Conservation (phyloP, 106 monocot genomes). For the Allium cepa region DNA sequence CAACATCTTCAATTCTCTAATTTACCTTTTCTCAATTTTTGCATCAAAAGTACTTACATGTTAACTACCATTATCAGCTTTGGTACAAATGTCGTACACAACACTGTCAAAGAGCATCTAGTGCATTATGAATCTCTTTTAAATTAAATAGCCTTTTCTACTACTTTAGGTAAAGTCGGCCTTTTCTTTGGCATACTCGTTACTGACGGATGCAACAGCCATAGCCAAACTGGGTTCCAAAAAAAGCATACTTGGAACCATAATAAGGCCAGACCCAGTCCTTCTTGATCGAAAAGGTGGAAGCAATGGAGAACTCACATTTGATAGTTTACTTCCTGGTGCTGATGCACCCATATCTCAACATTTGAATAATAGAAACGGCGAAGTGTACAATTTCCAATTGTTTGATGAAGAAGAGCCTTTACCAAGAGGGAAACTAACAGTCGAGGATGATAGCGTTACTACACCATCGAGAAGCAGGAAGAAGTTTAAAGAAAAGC, state of each 20-base stretch:
- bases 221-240: slow-evolving; percentile 36
- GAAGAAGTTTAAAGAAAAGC: slow-evolving; percentile 17
- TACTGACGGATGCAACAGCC: slow-evolving; percentile 48
- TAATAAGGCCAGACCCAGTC: slow-evolving; percentile 72
- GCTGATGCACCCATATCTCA: slow-evolving; percentile 35
- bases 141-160: background rate
- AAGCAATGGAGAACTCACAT: slow-evolving; percentile 32
- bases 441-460: slow-evolving; percentile 1
- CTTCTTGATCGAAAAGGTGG: slow-evolving; percentile 74
- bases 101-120: too few relatives aligned
- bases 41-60: background rate
- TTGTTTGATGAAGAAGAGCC: slow-evolving; percentile 87
- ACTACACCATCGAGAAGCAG: slow-evolving; percentile 12
- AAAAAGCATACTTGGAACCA: slow-evolving; percentile 74
- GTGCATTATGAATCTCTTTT: too few relatives aligned
- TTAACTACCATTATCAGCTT: background rate
- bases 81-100: too few relatives aligned
- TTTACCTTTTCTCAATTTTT: background rate
- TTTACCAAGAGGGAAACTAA: slow-evolving; percentile 43
- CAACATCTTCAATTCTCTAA: background rate
- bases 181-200: slow-evolving; percentile 71
- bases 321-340: slow-evolving; percentile 50
- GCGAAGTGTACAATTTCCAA: slow-evolving; percentile 62
- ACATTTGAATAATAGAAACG: slow-evolving; percentile 15
- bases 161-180: slow-evolving; percentile 78